Base-by-base conservation (phyloP, 2,329 filamentous ascomycete species). In the Xenoacremonium recifei region DNA sequence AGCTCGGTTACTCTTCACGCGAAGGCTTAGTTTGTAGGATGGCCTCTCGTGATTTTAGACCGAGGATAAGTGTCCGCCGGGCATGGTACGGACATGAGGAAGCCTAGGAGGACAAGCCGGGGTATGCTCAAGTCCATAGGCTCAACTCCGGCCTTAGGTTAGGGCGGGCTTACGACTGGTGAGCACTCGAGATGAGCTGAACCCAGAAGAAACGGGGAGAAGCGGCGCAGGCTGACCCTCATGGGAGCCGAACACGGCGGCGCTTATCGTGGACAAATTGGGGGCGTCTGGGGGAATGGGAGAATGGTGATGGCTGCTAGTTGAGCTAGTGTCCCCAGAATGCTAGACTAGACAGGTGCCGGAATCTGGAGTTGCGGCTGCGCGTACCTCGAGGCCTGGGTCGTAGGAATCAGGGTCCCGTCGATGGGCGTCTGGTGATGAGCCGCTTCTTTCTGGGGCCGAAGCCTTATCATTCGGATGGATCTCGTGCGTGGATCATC, bases 251-350 rank as follows among this genome's bases (percentile, higher is more conserved):
- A n/a, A n/a, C n/a, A n/a, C n/a, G 53, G 49, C 39, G 45, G 54
- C 54, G 55, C 54, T 58, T 58, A 54, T 58, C 54, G 55, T 54
- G 55, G n/a, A 41, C 45, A 49, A 40, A 45, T 56, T 54, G 50
- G 35, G 42, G 48, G 44, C 47, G 36, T 34, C 16, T 9, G 15
- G 16, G 17, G 32, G n/a, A 31, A 31, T 9, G 32, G 43, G 27
- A 49, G 46, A 39, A 46, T 40, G 30, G 33, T 45, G 42, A 48
- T 49, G 42, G 39, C 39, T 41, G 27, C 49, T 47, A 44, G 40
- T 38, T 42, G 29, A 31, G n/a, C 45, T 57, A 44, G 42, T 47
- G 37, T 39, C 34, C 36, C 41, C 36, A 45, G 42, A 46, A 43
- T 34, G 42, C n/a, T 6, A 15, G 7, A n/a, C 23, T 15, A n/a